These are phyloP conservation scores for Vitis riparia DNA, from an alignment of 164 flowering plant species.

Conservation along the genomic window DNA sequence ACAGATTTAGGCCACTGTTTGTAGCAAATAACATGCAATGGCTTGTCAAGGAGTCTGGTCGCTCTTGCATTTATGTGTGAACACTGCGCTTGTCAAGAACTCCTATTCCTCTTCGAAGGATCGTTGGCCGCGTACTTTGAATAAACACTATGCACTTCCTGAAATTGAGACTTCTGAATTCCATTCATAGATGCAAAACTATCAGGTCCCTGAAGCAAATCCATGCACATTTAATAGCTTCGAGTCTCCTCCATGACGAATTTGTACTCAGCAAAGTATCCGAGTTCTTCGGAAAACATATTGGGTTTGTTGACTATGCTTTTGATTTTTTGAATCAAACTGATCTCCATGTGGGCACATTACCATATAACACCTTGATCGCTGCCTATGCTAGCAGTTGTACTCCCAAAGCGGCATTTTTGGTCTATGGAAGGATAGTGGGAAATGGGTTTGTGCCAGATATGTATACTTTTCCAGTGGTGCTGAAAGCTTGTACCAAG, in stretches of 20 bases:
- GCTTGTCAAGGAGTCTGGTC: no score
- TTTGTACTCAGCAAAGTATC: constrained; percentile 21
- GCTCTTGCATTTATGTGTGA: no score
- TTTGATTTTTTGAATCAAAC: constrained; percentile 28
- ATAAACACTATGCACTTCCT: constrained; percentile 9
- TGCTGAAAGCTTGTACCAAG: constrained; percentile 46
- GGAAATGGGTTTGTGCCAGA: constrained; percentile 44
- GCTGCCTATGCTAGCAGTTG: constrained; percentile 28
- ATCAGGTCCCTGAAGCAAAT: constrained; percentile 31
- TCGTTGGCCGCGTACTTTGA: neutral
- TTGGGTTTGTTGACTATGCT: constrained; percentile 18
- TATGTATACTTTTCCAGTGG: constrained; percentile 43
- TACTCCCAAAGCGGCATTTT: constrained; percentile 30
- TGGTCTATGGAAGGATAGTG: constrained; percentile 29
- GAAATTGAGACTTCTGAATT: constrained; percentile 20
- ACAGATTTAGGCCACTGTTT: no score
- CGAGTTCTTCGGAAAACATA: constrained; percentile 23
- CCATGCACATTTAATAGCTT: constrained; percentile 37
- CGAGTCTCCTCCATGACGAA: constrained; percentile 20
- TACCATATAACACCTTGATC: constrained; percentile 38
- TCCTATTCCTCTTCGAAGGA: no score
- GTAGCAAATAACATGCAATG: no score
- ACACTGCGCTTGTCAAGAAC: no score
- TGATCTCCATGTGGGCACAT: constrained; percentile 22
- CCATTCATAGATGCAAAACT: constrained; percentile 25